A percentile compares a stretch with the other conserved stretches of the same genome.
These are phyloP conservation scores for Xanthoceras sorbifolium DNA, from an alignment of 345 rosid genomes.

Conservation along the genomic window DNA sequence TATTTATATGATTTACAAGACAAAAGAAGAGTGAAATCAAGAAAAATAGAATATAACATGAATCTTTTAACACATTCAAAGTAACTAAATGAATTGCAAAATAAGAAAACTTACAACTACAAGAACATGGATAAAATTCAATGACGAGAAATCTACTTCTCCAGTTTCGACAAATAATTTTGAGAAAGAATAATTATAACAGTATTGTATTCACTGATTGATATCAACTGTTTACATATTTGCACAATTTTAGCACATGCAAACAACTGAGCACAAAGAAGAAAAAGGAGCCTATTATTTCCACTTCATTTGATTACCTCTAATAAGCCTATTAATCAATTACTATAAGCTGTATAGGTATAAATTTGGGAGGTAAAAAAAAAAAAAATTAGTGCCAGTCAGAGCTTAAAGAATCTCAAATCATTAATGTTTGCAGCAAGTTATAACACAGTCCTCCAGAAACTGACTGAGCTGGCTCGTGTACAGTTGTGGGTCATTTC, in stretches of 20 bases:
- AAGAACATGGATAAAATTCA: no score
- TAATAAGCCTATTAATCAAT: constrained; percentile 11
- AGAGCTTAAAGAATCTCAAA: background rate
- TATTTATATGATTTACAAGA: background rate
- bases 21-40: background rate
- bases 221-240: background rate
- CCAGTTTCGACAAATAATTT: background rate
- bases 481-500: constrained; percentile 86
- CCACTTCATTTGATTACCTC: background rate
- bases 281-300: background rate
- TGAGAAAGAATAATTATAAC: background rate
- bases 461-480: constrained; percentile 76
- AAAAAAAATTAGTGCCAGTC: background rate
- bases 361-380: background rate
- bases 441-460: constrained; percentile 68
- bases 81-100: background rate
- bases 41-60: no score
- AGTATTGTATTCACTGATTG: background rate
- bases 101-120: background rate
- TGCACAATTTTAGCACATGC: background rate
- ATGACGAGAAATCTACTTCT: background rate
- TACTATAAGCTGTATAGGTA: constrained; percentile 6
- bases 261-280: background rate
- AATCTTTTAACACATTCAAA: background rate
- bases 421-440: constrained; percentile 46